Conservation (phyloP, 306 rosid species). For the Cyamopsis tetragonoloba region DNA sequence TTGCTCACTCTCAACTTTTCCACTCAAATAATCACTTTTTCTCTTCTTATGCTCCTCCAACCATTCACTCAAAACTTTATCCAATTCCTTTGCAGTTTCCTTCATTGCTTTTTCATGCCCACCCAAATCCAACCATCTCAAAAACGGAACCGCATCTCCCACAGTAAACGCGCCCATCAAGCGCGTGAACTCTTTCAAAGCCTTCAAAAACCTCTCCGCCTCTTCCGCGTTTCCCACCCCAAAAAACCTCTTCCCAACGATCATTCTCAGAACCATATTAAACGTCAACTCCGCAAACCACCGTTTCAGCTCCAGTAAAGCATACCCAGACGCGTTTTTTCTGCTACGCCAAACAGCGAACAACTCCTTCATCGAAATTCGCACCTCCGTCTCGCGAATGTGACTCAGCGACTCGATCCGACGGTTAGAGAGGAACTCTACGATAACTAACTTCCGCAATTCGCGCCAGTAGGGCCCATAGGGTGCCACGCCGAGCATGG, state of each 20-base stretch:
- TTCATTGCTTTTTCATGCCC: slow-evolving; percentile 23
- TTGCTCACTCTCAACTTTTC: neutral
- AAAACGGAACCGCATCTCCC: neutral
- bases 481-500: neutral
- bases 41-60: slow-evolving; percentile 2
- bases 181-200: neutral
- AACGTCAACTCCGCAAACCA: neutral
- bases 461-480: slow-evolving; percentile 31
- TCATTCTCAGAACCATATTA: neutral
- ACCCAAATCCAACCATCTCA: slow-evolving; percentile 21
- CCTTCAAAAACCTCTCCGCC: neutral
- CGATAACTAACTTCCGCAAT: neutral
- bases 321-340: neutral
- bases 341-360: neutral
- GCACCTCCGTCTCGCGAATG: neutral
- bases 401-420: neutral
- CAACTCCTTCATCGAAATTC: neutral
- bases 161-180: neutral
- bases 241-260: neutral
- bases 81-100: neutral
- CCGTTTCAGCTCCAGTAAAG: neutral
- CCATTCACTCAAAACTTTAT: neutral
- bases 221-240: neutral
- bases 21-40: neutral
- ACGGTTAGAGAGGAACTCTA: slow-evolving; percentile 2